Evolutionary conservation across 192 early-diverging fungal species (phyloP), one percentile per base, ranked within the genome.

Genomic region (Umbelopsis isabellina): DNA sequence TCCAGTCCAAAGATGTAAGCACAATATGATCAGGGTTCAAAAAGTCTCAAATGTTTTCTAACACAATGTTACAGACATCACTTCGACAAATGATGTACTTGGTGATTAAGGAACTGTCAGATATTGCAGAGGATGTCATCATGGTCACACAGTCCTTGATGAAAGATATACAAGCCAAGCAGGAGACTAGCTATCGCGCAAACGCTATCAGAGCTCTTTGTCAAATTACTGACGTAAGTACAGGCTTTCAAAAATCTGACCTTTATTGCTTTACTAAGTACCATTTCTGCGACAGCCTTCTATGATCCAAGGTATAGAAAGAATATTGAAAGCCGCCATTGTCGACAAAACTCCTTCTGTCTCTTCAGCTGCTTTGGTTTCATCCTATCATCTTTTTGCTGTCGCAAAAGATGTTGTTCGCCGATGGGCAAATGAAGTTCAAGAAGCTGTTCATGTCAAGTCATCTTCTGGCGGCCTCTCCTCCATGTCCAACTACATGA

Each of bases 51-150:
- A 44, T 45, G 4, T 6, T 10, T 9, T 37, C 13, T 61, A 21
- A 37, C 7, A 46, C 7, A 51, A 21, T 45, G 13, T 51, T 44
- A 46, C 83, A 94, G 93, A 93, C 92, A 70, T 85, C 94, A 21
- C 79, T 99, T 74, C 91, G 97, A 50, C 97, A 99, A 84, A 95
- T 97, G 92, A 91, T 98, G 61, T 98, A 98, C 70, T 84, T 99
- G 68, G 90, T 94, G 33, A 99, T 99, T 83, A 97, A 98, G 80
- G 97, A 99, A 80, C 86, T 99, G 20, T 89, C 95, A 65, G 88
- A 83, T 23, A 89, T 95, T 66, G 95, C 97, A 23, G 93, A 97
- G 78, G 93, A 99, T 86, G 94, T 97, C 16, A 95, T 98, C 72
- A 97, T 99, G 93, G 95, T 97, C 48, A 99, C 95, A 12, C 92